Evolutionary conservation across 2,329 filamentous ascomycete genomes (phyloP), one percentile per base, ranked within the genome.

Genomic region (Trichoderma atroviride): DNA sequence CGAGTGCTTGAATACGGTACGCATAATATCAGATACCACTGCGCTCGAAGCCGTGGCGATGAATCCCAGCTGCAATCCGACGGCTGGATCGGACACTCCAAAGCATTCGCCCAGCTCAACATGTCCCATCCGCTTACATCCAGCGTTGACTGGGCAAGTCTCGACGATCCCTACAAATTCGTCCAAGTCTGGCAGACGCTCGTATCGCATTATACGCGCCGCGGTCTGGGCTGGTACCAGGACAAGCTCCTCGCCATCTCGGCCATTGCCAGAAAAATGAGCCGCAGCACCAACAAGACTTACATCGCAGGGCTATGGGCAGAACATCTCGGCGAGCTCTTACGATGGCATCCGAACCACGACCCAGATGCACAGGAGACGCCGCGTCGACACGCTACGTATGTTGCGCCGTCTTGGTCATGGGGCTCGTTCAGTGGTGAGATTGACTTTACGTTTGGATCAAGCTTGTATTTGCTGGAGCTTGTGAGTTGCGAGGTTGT

Each of bases 401-500:
- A 66, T 5, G 63, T 66, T 50, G 63, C 63, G 37, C 63, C 63
- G 14, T 66, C 63, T 13, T 66, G 63, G 63, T 66, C 63, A 4
- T 66, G 63, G 63, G 63, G 24, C 13, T 35, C 63, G 4, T 58
- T 47, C 5, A 66, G 53, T 19, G 63, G 63, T 3, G 63, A 66
- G 53, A 58, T 66, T 66, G 63, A 58, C 27, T 66, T 47, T 58
- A 47, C 52, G n/a, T 35, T n/a, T 35, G 63, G 63, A 0, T 35
- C 63, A 19, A 27, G 13, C 13, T 24, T 66, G 63, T 27, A 66
- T 50, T 50, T 58, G 53, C 37, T 66, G 2, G 53, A 66, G 13
- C 1, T 35, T 27, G 53, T 58, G 14, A 19, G 53, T 6, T 57
- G 13, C 9, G 27, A 66, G 2, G 27, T 66, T 5, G n/a, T n/a